Evolutionary conservation across 2,329 filamentous ascomycete genomes (phyloP).

Genomic region (Lasiodiplodia gonubiensis): DNA sequence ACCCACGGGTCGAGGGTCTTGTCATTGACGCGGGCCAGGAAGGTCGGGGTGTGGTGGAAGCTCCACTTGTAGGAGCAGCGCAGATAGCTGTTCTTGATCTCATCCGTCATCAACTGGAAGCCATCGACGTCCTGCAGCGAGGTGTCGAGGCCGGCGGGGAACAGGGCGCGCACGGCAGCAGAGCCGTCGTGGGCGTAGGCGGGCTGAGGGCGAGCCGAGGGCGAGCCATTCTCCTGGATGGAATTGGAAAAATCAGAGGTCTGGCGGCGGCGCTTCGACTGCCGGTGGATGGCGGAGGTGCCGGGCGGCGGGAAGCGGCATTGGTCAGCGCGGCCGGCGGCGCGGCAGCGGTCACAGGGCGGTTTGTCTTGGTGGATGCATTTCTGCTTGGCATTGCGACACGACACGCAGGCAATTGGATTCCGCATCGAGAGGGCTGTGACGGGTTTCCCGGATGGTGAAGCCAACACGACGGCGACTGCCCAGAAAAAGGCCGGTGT

Average conservation of each 20-base stretch:
- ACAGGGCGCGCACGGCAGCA: constrained; percentile 29
- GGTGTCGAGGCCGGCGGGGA: constrained; percentile 22
- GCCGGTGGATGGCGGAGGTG: constrained; percentile 45
- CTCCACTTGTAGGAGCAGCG: constrained; percentile 51
- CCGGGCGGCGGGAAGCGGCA: constrained; percentile 48
- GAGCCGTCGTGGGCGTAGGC: constrained; percentile 34
- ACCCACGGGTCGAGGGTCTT: constrained; percentile 46
- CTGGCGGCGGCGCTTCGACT: constrained; percentile 44
- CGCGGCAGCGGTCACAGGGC: constrained; percentile 47
- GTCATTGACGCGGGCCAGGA: constrained; percentile 46
- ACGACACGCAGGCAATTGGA: constrained; percentile 47
- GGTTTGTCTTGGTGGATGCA: constrained; percentile 48
- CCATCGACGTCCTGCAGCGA: constrained; percentile 43
- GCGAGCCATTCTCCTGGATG: constrained; percentile 31
- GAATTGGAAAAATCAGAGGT: constrained; percentile 32
- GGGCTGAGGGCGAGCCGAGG: constrained; percentile 28
- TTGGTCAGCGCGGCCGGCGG: constrained; percentile 38
- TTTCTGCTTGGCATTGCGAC: constrained; percentile 47
- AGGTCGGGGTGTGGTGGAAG: constrained; percentile 49
- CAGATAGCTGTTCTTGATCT: constrained; percentile 50
- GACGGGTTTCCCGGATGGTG: constrained; percentile 6
- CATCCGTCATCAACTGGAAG: constrained; percentile 48
- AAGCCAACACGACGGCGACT: not conserved
- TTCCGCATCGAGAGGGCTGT: constrained; percentile 42
- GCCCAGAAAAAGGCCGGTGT: constrained; percentile 1